Base-by-base conservation (phyloP, 2,329 filamentous ascomycete species). In the Fusarium sp. region DNA sequence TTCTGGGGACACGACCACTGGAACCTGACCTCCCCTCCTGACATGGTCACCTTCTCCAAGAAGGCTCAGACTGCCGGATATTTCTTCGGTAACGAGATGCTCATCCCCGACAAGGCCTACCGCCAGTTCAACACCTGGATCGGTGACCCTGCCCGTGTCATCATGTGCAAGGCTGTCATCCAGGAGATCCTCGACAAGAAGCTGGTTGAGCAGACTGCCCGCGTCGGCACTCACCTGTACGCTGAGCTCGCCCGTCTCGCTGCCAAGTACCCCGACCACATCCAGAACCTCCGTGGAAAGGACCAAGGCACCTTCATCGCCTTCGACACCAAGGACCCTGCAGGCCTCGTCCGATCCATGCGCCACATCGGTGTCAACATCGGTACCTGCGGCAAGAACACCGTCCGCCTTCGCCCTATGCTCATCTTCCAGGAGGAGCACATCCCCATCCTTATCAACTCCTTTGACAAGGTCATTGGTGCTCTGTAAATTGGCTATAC, bases 1-100 rank as follows among this genome's bases (percentile, higher is more conserved):
- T 94, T 94, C 86, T 95, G 92, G 92, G 92, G 91, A 15, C 92
- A 95, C 78, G 91, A 94, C 71, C 92, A 94, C 85, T 95, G 92
- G 92, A 86, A 90, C 75, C 83, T 94, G 43, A 73, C 82, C 40
- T 82, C 87, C 13, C 90, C 92, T 22, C 92, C 92, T 3, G 92
- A 95, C 77, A 94, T 95, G 81, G 92, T 95, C n/a, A 94, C 92
- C 27, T 95, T 95, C 82, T 91, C 87, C 70, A 95, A 95, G 85
- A 95, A 95, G 82, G 92, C 92, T 3, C 92, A 95, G 81, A 91
- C 92, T 17, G 92, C 92, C 14, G 92, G 92, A 4, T 95, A 93
- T 83, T 95, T 92, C 82, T 95, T 88, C 76, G 90, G 90, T 43
- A 90, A 94, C 82, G 84, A 86, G n/a, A 87, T 86, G 44, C 83